Evolutionary conservation across 2,329 filamentous ascomycete species (phyloP), one percentile per base, ranked within the genome.

Genomic region (Xylariaceae sp.): DNA sequence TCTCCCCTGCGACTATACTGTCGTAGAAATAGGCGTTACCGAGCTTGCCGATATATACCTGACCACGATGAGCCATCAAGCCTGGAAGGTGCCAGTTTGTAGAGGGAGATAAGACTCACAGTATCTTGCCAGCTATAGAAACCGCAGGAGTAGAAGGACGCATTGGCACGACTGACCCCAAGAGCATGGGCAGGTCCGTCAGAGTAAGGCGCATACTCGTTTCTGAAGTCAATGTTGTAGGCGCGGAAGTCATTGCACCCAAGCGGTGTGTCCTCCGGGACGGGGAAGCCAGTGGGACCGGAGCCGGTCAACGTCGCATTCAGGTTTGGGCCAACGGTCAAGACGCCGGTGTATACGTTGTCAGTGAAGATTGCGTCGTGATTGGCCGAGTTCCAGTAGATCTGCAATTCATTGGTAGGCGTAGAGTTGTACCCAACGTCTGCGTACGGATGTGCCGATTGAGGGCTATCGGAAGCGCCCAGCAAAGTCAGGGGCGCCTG

Each of bases 41-140:
- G 1, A 83, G 65, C 55, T 85, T 85, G 39, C 81, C 81, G 13
- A 85, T 59, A 51, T 84, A 85, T 3, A 85, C 59, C 71, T 74
- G 34, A 28, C 11, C 24, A 16, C 12, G 36, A 12, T 8, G 26
- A n/a, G n/a, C n/a, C n/a, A n/a, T n/a, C n/a, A n/a, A n/a, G n/a
- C n/a, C n/a, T n/a, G n/a, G 26, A n/a, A n/a, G 26, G 26, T 9
- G 26, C 9, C 9, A n/a, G 26, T 9, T 9, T 9, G 26, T 29
- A 18, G 36, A 33, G 26, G 24, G 19, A 30, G 9, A 34, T 2
- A 42, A 66, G 68, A 19, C 65, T 41, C 43, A 74, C 78, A 7
- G 82, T 86, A 47, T 86, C 82, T 61, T 85, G 82, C 53, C 81
- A 85, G 43, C 75, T 80, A 54, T 81, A 81, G 51, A 85, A 78